Evolutionary conservation across 2,329 filamentous ascomycete genomes (phyloP).

Genomic region (Fusarium mundagurra): DNA sequence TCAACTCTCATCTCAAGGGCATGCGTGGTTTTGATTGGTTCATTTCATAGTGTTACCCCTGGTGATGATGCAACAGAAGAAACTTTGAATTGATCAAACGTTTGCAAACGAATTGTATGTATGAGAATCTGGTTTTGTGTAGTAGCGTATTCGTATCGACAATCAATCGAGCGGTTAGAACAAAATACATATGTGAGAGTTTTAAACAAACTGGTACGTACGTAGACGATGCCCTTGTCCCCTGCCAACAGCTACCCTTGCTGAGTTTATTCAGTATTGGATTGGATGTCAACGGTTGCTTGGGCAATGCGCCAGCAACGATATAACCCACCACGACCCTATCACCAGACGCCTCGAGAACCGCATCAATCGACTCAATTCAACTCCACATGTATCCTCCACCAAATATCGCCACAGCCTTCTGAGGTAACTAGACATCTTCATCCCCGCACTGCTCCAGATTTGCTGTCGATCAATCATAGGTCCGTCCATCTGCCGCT

Average conservation of each 20-base stretch:
- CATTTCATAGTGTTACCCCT: background rate
- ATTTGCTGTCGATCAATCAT: conserved; percentile 21
- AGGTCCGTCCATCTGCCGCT: too few relatives aligned
- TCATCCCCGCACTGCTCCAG: conserved; percentile 27
- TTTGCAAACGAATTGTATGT: background rate
- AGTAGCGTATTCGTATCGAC: background rate
- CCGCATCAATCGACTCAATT: background rate
- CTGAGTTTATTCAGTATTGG: conserved; percentile 7
- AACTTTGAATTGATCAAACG: background rate
- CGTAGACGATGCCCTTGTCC: conserved; percentile 3
- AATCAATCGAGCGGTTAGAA: background rate
- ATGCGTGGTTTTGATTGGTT: conserved; percentile 19
- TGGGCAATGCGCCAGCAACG: conserved; percentile 38
- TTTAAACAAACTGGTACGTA: background rate
- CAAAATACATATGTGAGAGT: background rate
- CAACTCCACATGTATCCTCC: conserved; percentile 35
- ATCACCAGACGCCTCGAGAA: conserved; percentile 14
- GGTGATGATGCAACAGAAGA: conserved; percentile 21
- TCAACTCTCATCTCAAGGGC: background rate
- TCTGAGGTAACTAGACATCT: conserved; percentile 25
- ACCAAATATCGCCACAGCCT: conserved; percentile 28
- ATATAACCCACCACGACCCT: conserved; percentile 18
- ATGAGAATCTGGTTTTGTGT: background rate
- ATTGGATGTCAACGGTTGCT: conserved; percentile 38
- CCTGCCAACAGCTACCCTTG: conserved; percentile 26